Evolutionary conservation across 1,139 yeast species (phyloP).

Genomic region (Magnusiomyces tetraspermus): DNA sequence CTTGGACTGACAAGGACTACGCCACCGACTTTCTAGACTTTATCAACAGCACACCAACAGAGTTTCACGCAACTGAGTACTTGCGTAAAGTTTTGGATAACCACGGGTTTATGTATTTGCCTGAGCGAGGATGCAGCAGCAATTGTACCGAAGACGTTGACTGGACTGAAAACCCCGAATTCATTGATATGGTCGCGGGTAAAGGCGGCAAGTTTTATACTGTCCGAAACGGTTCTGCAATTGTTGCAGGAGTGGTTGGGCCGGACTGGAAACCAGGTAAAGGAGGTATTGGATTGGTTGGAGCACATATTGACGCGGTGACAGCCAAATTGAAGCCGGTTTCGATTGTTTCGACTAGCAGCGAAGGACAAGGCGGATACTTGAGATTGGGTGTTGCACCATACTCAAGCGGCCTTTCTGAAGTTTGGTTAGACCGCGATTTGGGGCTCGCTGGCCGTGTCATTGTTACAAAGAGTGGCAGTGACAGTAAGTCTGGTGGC

Average conservation of each 20-base stretch:
- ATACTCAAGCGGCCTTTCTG: conserved; percentile 70
- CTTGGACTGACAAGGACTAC: conserved; percentile 12
- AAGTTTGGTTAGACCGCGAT: conserved; percentile 80
- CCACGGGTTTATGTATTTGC: conserved; percentile 52
- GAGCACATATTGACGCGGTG: conserved; percentile 89
- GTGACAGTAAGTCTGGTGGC: conserved; percentile 30
- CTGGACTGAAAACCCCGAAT: conserved; percentile 43
- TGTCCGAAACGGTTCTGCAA: conserved; percentile 64
- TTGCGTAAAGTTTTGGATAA: conserved; percentile 32
- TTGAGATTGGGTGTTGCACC: conserved; percentile 81
- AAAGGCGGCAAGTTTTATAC: conserved; percentile 60
- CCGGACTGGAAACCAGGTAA: conserved; percentile 64
- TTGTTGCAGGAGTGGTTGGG: conserved; percentile 65
- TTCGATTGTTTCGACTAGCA: conserved; percentile 49
- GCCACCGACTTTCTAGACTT: conserved; percentile 58
- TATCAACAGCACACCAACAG: conserved; percentile 78
- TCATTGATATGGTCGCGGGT: background rate
- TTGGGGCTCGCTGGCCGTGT: conserved; percentile 83
- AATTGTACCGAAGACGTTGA: too few species aligned
- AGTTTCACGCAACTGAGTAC: conserved; percentile 74
- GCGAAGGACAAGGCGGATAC: conserved; percentile 44
- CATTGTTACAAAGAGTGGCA: conserved; percentile 34
- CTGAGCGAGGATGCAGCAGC: too few species aligned
- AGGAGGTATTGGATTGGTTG: conserved; percentile 67
- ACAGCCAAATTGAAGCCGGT: conserved; percentile 60